A percentile compares a stretch with the other conserved stretches of the same genome.
Conservation (phyloP, 2,329 filamentous ascomycete species). For the Claviceps sp. region DNA sequence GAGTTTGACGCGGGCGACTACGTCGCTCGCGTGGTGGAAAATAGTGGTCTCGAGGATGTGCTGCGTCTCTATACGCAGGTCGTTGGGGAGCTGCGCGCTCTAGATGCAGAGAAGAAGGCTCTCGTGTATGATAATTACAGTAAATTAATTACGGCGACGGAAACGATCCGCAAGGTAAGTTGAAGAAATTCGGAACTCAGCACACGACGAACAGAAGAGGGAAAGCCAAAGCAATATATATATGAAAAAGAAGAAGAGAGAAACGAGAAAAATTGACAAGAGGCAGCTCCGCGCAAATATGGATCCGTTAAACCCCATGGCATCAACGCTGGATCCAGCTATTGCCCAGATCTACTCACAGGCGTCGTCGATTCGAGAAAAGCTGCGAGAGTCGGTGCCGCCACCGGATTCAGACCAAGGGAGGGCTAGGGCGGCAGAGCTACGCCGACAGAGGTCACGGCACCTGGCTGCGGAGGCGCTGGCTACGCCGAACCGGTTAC, state of each 20-base stretch:
- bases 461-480: slow-evolving; percentile 51
- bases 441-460: slow-evolving; percentile 27
- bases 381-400: slow-evolving; percentile 33
- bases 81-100: slow-evolving; percentile 67
- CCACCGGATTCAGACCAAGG: slow-evolving; percentile 28
- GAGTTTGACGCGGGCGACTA: slow-evolving; percentile 63
- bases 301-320: slow-evolving; percentile 64
- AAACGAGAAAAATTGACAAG: background rate
- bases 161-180: slow-evolving; percentile 69
- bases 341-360: slow-evolving; percentile 61
- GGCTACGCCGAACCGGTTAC: slow-evolving; percentile 45
- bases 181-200: background rate
- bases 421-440: slow-evolving; percentile 19
- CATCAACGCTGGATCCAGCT: slow-evolving; percentile 57
- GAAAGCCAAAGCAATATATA: background rate
- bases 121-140: slow-evolving; percentile 98
- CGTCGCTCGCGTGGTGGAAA: slow-evolving; percentile 46
- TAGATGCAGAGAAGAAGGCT: slow-evolving; percentile 94
- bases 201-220: background rate
- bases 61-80: slow-evolving; percentile 58
- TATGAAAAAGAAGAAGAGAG: background rate
- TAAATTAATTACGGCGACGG: slow-evolving; percentile 90
- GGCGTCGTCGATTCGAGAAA: slow-evolving; percentile 40
- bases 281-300: slow-evolving; percentile 66
- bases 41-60: slow-evolving; percentile 52